Base-by-base conservation (phyloP, 2,329 filamentous ascomycete genomes). In the Alternaria sp. region DNA sequence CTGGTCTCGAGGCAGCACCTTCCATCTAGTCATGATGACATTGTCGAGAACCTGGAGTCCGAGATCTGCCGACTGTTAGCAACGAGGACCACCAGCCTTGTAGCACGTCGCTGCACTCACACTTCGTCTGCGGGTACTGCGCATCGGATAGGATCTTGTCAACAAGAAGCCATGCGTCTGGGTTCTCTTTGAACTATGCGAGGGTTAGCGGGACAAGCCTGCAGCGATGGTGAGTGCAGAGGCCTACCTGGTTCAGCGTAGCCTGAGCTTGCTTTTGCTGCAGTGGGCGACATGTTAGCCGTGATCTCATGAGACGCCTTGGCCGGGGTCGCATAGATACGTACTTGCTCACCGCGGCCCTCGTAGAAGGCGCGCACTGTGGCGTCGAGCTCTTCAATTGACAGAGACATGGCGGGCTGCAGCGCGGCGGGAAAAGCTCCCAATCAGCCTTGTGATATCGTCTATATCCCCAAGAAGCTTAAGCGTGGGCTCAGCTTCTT, bases 1-100 rank as follows among this genome's bases (percentile, higher is more conserved):
- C 83, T 99, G 96, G 70, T 98, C 95, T 77, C 93, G 90, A 57
- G 96, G 96, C 67, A 99, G 85, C 63, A 98, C 93, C 85, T 97
- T 99, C 96, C 96, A 99, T 85, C 96, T 90, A 71, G 96, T 99
- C 89, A 95, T 93, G 80, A 99, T 98, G 71, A 99, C 95, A 88
- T 93, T 93, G 84, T 99, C 96, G 69, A 99, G 89, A 70, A 99
- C 94, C 83, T 99, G 96, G 70, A 99, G 86, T 57, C 94, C 96
- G 76, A 99, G 86, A 81, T 97, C 93, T 96, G 74, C 58, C 64
- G 57, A 52, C 9, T 12, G 69, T 85, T 72, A 83, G 81, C 73
- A 62, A 44, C 26, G 43, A 57, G 54, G 58, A 23, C 49, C 28
- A 59, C 49, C 25, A 59, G 62, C 54, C 69, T 69, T 70, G 64